Evolutionary conservation across 1,284 basidiomycete species (phyloP).

Genomic region (Cryptococcus maquisensis): DNA sequence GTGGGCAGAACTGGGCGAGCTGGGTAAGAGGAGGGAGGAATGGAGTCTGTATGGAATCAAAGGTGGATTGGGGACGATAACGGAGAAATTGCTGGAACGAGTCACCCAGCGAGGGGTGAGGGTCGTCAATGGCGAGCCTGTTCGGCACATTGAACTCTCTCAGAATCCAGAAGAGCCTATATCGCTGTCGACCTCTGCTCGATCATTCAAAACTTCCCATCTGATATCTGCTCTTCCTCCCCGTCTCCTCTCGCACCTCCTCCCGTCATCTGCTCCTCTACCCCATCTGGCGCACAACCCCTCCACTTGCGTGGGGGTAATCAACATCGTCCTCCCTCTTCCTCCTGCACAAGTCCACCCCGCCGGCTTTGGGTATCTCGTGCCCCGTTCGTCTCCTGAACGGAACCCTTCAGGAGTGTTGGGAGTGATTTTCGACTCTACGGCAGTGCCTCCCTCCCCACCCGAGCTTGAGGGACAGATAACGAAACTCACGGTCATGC

Average conservation of each 20-base stretch:
- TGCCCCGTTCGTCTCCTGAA: constrained; percentile 58
- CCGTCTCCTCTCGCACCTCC: constrained; percentile 18
- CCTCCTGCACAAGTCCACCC: constrained; percentile 58
- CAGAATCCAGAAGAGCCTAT: background rate
- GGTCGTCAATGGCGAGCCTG: constrained; percentile 52
- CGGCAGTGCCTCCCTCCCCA: constrained; percentile 61
- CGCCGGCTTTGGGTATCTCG: constrained; percentile 87
- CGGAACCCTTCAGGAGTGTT: constrained; percentile 55
- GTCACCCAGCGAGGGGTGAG: constrained; percentile 57
- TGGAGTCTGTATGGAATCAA: constrained; percentile 42
- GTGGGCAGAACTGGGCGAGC: constrained; percentile 54
- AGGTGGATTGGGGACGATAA: constrained; percentile 71
- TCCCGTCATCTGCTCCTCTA: constrained; percentile 32
- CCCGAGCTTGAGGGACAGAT: constrained; percentile 40
- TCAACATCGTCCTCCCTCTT: constrained; percentile 59
- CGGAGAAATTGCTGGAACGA: constrained; percentile 55
- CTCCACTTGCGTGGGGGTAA: constrained; percentile 62
- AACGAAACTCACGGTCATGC: constrained; percentile 81
- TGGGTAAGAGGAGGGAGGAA: constrained; percentile 28
- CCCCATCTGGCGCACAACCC: constrained; percentile 52
- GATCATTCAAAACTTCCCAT: constrained; percentile 15
- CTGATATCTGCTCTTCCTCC: constrained; percentile 33
- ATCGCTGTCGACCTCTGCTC: background rate
- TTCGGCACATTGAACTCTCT: background rate
- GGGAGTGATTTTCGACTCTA: constrained; percentile 80